Evolutionary conservation across 352 stramenopile genomes (phyloP), one percentile per base, ranked within the genome.

Genomic region (Phytophthora tentaculata): DNA sequence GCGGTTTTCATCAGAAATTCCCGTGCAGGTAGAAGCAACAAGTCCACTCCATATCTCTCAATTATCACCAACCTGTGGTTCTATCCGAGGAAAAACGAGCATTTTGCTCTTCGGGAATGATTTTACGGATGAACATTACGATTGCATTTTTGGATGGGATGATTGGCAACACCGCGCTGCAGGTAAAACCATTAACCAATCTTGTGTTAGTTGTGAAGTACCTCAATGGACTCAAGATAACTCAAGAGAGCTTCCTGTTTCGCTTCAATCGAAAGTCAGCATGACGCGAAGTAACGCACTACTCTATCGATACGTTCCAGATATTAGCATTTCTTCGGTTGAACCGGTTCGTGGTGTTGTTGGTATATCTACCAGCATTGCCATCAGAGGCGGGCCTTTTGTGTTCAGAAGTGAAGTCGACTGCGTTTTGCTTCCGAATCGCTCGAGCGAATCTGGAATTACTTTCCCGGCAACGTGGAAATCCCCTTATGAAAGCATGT

Each of bases 91-190:
- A 7, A 54, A 67, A 3, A 71, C 50, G 10, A 67, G 10, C 22
- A 56, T 85, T 35, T 56, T 48, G 10, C 19, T 85, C 1, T 47
- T 63, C 20, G 77, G 77, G 7, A 23, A 43, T 5, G 37, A 56
- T 32, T 65, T 79, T 16, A n/a, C 47, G 24, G 20, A 23, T 50
- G 61, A 53, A 14, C 24, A 26, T 24, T 29, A 74, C 24, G 62
- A 77, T 16, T 90, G 78, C 26, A 43, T 79, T 7, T 73, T 81
- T 59, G 80, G 80, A 16, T 87, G 71, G 74, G 57, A 76, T n/a
- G 54, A 58, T 17, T 41, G 67, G 8, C 49, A 64, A 23, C 35
- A 60, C 24, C 39, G 61, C 7, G 49, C 24, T 14, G 28, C 51
- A 26, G 69, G 68, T 12, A 68, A 24, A 2, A 49, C 61, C 16